Conservation (phyloP, 306 rosid species). For the Medicago lupulina region DNA sequence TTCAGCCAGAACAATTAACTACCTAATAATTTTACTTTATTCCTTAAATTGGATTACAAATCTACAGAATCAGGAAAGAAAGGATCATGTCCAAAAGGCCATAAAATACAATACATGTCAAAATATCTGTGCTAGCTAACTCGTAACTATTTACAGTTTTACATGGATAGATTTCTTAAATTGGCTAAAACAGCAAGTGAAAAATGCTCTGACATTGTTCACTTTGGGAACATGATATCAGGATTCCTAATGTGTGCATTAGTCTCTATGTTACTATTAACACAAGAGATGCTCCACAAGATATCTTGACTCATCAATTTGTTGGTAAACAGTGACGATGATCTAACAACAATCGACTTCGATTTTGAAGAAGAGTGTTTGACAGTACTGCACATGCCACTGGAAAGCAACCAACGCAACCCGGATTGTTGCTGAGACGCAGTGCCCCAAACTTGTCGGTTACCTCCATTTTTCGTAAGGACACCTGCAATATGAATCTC, state of each 20-base stretch:
- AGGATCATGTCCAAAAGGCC: neutral
- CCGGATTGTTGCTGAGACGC: constrained; percentile 63
- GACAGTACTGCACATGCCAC: constrained; percentile 56
- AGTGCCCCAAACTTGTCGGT: constrained; percentile 63
- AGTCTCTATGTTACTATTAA: constrained; percentile 36
- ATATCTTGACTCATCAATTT: constrained; percentile 50
- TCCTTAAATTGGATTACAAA: constrained; percentile 23
- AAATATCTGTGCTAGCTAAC: constrained; percentile 13
- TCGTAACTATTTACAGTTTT: constrained; percentile 36
- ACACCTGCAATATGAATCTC: constrained; percentile 70
- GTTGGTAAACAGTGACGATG: constrained; percentile 42
- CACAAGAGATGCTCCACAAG: constrained; percentile 77
- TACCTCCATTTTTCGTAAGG: constrained; percentile 43
- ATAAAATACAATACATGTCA: neutral
- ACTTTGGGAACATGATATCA: constrained; percentile 57
- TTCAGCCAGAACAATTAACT: neutral
- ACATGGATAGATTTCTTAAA: constrained; percentile 17
- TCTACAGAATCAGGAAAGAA: constrained; percentile 23
- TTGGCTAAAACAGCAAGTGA: constrained; percentile 21
- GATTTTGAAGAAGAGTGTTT: constrained; percentile 58
- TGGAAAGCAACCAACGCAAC: constrained; percentile 69
- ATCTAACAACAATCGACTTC: constrained; percentile 49
- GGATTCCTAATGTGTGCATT: constrained; percentile 65
- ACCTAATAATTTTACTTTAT: neutral
- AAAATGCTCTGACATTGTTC: constrained; percentile 33